Evolutionary conservation across 2,329 filamentous ascomycete species (phyloP).

Genomic region (Aureobasidium sp.): DNA sequence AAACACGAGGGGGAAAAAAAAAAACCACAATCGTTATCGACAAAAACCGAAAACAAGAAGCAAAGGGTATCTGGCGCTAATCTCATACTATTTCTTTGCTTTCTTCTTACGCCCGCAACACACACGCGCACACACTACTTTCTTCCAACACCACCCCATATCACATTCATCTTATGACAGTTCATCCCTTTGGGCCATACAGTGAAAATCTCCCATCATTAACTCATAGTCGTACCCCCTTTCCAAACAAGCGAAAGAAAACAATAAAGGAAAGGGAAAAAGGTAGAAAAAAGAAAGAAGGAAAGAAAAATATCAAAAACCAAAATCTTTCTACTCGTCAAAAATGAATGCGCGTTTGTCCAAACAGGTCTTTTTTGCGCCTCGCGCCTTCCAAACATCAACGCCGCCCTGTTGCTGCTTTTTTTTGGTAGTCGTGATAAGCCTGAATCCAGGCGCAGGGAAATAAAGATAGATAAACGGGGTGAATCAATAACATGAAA

Average conservation of each 20-base stretch:
- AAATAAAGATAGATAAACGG: not conserved
- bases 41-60: not conserved
- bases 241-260: not conserved
- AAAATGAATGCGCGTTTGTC: not conserved
- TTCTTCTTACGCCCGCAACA: no score
- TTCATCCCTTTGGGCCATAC: not conserved
- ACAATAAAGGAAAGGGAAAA: not conserved
- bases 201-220: no score
- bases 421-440: slow-evolving; percentile 1
- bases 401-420: slow-evolving; percentile 4
- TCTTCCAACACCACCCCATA: not conserved
- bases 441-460: not conserved
- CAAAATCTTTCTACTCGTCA: not conserved
- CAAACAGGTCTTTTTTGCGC: not conserved
- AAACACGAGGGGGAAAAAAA: no score
- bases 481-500: not conserved
- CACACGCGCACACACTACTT: no score
- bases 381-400: not conserved
- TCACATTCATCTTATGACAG: not conserved
- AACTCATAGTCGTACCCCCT: not conserved
- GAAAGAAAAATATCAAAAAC: not conserved
- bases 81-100: not conserved
- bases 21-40: not conserved
- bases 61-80: slow-evolving; percentile 5
- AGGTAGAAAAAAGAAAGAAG: not conserved